These are phyloP conservation scores for Hortiboletus campestris DNA, from an alignment of 768 basidiomycete genomes.

Conservation along the genomic window DNA sequence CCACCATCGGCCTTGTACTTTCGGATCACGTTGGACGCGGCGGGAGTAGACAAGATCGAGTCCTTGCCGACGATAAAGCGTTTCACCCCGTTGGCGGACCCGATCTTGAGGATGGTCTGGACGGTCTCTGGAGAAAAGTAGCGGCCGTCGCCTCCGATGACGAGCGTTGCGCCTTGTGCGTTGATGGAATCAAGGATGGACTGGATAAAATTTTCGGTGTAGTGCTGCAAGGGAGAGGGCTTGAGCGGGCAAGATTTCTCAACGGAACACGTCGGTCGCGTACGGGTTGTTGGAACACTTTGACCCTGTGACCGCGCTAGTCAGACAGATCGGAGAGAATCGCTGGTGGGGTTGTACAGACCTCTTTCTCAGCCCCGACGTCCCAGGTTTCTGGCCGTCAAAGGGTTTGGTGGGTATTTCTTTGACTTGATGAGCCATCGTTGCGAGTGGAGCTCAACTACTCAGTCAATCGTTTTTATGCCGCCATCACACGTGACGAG, in stretches of 20 bases:
- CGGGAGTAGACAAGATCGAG: constrained; percentile 93
- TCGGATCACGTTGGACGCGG: constrained; percentile 93
- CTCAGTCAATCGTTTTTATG: constrained; percentile 18
- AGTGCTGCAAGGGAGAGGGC: constrained; percentile 59
- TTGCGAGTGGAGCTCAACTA: constrained; percentile 1
- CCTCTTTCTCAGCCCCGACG: constrained; percentile 97
- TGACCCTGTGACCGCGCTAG: constrained; percentile 59
- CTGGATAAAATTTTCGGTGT: constrained; percentile 98
- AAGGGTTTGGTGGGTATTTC: constrained; percentile 81
- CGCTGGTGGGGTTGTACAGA: constrained; percentile 27
- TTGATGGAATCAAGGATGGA: constrained; percentile 90
- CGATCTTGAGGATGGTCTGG: constrained; percentile 91
- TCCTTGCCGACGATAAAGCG: constrained; percentile 93
- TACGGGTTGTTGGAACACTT: constrained; percentile 97
- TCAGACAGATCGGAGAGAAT: constrained; percentile 23
- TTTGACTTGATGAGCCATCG: constrained; percentile 51
- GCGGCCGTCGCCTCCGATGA: constrained; percentile 96
- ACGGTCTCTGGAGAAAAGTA: constrained; percentile 84
- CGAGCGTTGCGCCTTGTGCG: constrained; percentile 75
- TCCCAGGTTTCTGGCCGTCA: constrained; percentile 96
- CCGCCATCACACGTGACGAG: constrained; percentile 22
- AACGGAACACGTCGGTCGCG: constrained; percentile 24
- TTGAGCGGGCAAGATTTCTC: constrained; percentile 17
- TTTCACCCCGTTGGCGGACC: constrained; percentile 88
- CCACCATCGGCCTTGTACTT: constrained; percentile 96